Percentiles rank a stretch among this genome's conserved stretches.
Conservation (phyloP, 176 grass and related monocot species). For the Eleusine coracana region DNA sequence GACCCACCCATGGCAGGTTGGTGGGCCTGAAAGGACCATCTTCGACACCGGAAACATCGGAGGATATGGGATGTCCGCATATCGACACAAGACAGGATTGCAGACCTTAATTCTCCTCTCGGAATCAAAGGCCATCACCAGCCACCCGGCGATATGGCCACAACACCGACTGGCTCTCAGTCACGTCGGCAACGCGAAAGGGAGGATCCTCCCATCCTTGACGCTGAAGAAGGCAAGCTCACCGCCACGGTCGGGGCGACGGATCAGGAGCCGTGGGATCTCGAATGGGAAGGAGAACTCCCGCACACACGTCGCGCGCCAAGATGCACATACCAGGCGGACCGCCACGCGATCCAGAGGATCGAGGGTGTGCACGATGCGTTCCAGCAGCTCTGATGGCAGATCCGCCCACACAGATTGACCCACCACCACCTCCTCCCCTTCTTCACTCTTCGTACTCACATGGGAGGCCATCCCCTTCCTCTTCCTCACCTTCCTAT, state of each 20-base stretch:
- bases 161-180: conserved; percentile 33
- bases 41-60: conserved; percentile 35
- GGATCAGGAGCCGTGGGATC: conserved; percentile 41
- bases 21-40: conserved; percentile 34
- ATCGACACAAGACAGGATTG: conserved; percentile 22
- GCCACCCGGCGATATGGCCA: conserved; percentile 40
- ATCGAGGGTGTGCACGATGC: too few relatives aligned
- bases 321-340: too few relatives aligned
- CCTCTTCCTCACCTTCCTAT: too few relatives aligned
- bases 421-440: too few relatives aligned
- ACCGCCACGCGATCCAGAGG: too few relatives aligned
- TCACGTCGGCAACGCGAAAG: conserved; percentile 6
- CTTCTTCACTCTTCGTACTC: too few relatives aligned
- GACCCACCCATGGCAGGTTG: conserved; percentile 28
- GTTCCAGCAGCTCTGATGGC: too few relatives aligned
- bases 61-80: neutral
- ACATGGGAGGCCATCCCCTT: too few relatives aligned
- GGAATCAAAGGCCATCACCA: conserved; percentile 38
- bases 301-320: too few relatives aligned
- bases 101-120: conserved; percentile 15
- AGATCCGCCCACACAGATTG: too few relatives aligned
- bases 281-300: too few relatives aligned
- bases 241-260: conserved; percentile 17
- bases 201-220: conserved; percentile 19
- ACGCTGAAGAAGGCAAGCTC: conserved; percentile 47